Base-by-base conservation (phyloP, 1,139 yeast genomes). In the Pichia sp. region DNA sequence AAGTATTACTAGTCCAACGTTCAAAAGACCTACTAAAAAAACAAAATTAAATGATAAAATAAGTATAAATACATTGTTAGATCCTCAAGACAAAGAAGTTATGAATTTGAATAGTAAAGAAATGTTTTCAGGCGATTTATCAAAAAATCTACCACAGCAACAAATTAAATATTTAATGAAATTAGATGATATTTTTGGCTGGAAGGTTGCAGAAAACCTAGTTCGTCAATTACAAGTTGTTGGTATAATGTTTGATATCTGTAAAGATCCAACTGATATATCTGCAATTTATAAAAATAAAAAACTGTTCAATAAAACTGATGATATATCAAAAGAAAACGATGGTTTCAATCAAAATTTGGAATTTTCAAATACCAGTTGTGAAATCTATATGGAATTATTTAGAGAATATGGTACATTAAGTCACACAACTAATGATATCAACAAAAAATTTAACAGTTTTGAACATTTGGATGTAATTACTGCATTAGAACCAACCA, bases 191-290 rank as follows among this genome's bases (percentile, higher is more conserved):
- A 60, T 76, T 39, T 62, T 62, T 3, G 62, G 62, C 38, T 80
- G 84, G 84, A 72, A 68, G 62, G 83, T 80, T n/a, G 79, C 83
- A 5, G 72, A 75, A 55, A 78, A 77, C 59, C 74, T 80, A 8
- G 77, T 80, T 54, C 67, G 79, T 49, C 84, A 80, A 58, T 70
- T 80, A 55, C 80, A 77, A 71, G 77, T 79, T 56, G 82, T 80
- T 38, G 84, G 84, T 1, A 80, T 80, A 25, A 69, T 82, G 58
- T 80, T 80, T 64, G 84, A 80, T 63, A 74, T 79, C 29, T 79
- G 83, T 59, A 70, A 65, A 50, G 70, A 74, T 51, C 67, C 75
- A 3, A 68, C 67, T n/a, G 72, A 73, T 54, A 64, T 76, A 49
- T 63, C 70, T 63, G 65, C 66, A n/a, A 65, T 74, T 8, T 45